Evolutionary conservation across 2,329 filamentous ascomycete genomes (phyloP).

Genomic region (Herpotrichia juniperi): DNA sequence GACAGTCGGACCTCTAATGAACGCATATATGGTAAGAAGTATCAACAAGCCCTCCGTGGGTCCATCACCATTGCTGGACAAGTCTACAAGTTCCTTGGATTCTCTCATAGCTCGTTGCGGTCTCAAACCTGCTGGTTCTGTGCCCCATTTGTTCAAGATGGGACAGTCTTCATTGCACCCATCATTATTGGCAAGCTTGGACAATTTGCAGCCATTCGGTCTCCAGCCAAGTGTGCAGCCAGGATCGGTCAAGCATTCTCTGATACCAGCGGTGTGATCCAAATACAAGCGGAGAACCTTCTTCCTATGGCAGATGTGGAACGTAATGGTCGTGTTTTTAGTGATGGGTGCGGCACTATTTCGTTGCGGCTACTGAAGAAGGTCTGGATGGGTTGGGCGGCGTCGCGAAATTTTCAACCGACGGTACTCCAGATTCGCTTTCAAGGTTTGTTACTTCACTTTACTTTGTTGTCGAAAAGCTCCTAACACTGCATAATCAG

Average conservation of each 20-base stretch:
- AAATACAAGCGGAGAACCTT: constrained; percentile 32
- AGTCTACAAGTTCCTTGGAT: constrained; percentile 39
- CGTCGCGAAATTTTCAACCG: constrained; percentile 52
- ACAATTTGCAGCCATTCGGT: constrained; percentile 55
- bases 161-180: constrained; percentile 54
- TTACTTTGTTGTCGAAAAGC: background rate
- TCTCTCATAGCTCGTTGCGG: constrained; percentile 39
- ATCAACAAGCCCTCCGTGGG: constrained; percentile 62
- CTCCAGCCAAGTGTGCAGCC: constrained; percentile 64
- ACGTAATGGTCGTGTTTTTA: constrained; percentile 68
- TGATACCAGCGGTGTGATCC: constrained; percentile 74
- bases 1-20: constrained; percentile 50
- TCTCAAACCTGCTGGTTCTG: constrained; percentile 41
- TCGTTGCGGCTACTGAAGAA: constrained; percentile 64
- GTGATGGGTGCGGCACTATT: constrained; percentile 79
- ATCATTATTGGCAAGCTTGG: constrained; percentile 58
- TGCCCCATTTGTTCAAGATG: constrained; percentile 32
- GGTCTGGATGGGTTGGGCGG: constrained; percentile 64
- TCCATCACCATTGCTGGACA: constrained; percentile 57
- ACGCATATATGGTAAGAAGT: constrained; percentile 49
- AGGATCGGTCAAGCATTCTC: constrained; percentile 75
- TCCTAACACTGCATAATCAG: background rate
- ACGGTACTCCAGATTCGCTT: constrained; percentile 47
- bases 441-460: constrained; percentile 34
- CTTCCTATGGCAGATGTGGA: constrained; percentile 59